Evolutionary conservation across 106 monocot species (phyloP), one percentile per base, ranked within the genome.

Genomic region (Dendrobium catenatum): DNA sequence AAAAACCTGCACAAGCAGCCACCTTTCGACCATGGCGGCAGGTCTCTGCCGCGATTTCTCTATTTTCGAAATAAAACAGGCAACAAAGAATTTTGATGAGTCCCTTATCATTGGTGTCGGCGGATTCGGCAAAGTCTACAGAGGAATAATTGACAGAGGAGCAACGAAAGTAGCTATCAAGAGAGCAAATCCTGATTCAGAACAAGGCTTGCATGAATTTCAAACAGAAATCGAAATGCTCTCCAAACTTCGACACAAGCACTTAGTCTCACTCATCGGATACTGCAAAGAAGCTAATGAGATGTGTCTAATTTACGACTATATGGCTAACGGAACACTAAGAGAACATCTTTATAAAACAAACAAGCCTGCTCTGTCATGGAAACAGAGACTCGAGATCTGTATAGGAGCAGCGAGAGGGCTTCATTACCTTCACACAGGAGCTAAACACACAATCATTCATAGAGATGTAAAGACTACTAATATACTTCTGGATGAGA

Each of bases 391-490:
- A 42, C 76, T 95, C 51, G 92, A 92, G 77, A 92, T 95, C 66
- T 85, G 84, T 85, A 90, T 93, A 26, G 93, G 93, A 16, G 82
- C 93, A 0, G 93, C 93, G 2, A 80, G 89, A 13, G 94, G 94
- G 16, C 84, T 95, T 9, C 94, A 94, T 66, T 94, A 94, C 80
- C 91, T 94, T 6, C 94, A 94, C 86, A 94, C 94, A 0, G 94
- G 94, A 6, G 92, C 94, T 37, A 92, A 88, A 80, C 84, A 92
- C 84, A 91, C 92, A 20, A 91, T 95, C 75, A 95, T 95, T 26
- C 94, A 95, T 78, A 59, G 94, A 0, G 94, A 95, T 64, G 94
- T 94, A 72, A 93, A 93, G 86, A 93, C 93, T 13, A 93, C 93
- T 15, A 93, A 93, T 86, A 93, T 93, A 41, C 91, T 94, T 27